Base-by-base conservation (phyloP, 2,329 filamentous ascomycete species). In the Gnomoniopsis smithogilvyi region DNA sequence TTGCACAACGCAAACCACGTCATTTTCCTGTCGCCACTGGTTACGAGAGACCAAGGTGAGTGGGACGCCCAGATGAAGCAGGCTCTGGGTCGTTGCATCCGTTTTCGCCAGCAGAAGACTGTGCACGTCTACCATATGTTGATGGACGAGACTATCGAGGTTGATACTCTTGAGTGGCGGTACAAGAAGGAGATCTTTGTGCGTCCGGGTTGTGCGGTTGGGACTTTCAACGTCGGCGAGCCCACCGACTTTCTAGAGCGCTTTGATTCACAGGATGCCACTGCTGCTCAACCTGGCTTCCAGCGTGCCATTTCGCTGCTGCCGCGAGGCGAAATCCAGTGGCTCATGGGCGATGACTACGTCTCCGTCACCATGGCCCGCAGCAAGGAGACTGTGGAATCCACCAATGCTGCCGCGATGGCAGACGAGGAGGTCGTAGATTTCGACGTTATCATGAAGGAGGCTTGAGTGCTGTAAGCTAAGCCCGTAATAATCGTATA, bases 41-140 rank as follows among this genome's bases (percentile, higher is more conserved):
- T 72, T 15, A 71, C 68, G 21, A 62, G 63, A 6, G 66, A 72
- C 51, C 67, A 70, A 53, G 66, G 70, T 6, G 65, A 69, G 4
- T 76, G 70, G 51, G 66, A 72, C 10, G 67, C 68, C 49, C 71
- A 69, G 49, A 72, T 77, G 63, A 66, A 68, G 36, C 77, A 79
- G 64, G 76, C 76, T 2, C 67, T 65, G 51, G 77, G 76, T 0
- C 68, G 77, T 2, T 73, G 68, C 54, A 61, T 75, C 26, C 73
- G 77, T 3, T 66, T 69, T n/a, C 74, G 75, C 6, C 77, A 79
- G 69, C 58, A 46, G 14, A 72, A 71, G 54, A 52, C 57, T 1
- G 76, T 79, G 2, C 54, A 68, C 7, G 62, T 78, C 11, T 77
- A 76, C 54, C 74, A 78, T 59, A 72, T 78, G 33, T 66, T 74